phyloP scores from a whole-genome alignment of 331 rosid species.

The Telfairia occidentalis region DNA sequence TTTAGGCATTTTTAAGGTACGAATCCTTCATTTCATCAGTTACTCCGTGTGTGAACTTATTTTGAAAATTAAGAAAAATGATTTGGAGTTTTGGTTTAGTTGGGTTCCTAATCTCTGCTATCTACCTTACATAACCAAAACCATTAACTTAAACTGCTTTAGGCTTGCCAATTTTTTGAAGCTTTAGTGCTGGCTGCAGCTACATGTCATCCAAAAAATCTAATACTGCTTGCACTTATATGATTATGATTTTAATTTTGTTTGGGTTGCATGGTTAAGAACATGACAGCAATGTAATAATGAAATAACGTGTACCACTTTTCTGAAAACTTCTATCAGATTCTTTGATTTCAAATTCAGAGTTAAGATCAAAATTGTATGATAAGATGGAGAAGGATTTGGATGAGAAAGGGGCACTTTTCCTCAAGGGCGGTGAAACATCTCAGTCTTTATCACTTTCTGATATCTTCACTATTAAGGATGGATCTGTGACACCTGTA shows the following conservation, averaged over 20 bases:
- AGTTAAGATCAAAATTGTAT: slow-evolving; percentile 53
- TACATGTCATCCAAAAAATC: background rate
- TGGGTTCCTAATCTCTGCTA: background rate
- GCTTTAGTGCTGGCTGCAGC: background rate
- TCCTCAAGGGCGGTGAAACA: slow-evolving; percentile 67
- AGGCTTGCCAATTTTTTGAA: background rate
- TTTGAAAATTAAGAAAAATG: background rate
- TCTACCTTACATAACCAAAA: background rate
- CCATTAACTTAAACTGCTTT: background rate
- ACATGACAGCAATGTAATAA: background rate
- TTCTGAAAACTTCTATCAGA: slow-evolving; percentile 17
- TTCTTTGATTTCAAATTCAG: slow-evolving; percentile 25
- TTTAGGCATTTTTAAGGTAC: background rate
- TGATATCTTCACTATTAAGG: slow-evolving; percentile 60
- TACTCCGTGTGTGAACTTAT: background rate
- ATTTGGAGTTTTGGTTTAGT: background rate
- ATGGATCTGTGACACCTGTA: slow-evolving; percentile 66
- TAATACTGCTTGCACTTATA: background rate
- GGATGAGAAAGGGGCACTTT: slow-evolving; percentile 68
- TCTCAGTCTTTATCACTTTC: slow-evolving; percentile 86
- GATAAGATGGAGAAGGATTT: slow-evolving; percentile 73
- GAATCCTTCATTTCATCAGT: background rate
- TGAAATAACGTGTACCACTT: background rate
- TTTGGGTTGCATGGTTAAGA: background rate
- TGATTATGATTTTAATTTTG: background rate